These are phyloP conservation scores for Aureobasidium sp. DNA, from an alignment of 2,329 filamentous ascomycete genomes.

Conservation along the genomic window DNA sequence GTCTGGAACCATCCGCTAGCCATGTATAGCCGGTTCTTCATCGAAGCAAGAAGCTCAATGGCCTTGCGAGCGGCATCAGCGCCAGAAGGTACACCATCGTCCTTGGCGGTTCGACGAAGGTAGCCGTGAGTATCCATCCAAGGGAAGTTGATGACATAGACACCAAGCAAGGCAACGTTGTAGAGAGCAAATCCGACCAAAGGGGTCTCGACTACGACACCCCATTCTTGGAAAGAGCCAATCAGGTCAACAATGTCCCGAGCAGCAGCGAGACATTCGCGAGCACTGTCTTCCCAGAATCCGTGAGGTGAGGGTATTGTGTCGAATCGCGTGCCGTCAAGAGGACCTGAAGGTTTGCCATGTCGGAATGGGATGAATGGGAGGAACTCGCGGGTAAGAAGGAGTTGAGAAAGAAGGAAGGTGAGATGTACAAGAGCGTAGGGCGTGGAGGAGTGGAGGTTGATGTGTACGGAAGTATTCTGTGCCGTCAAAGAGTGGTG, in stretches of 20 bases:
- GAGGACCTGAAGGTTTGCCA: constrained; percentile 44
- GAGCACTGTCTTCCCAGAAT: constrained; percentile 57
- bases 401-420: constrained; percentile 55
- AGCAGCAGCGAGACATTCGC: constrained; percentile 54
- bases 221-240: constrained; percentile 50
- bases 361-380: constrained; percentile 53
- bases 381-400: constrained; percentile 60
- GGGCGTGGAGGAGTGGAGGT: constrained; percentile 51
- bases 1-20: constrained; percentile 47
- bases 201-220: constrained; percentile 57
- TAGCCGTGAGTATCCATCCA: constrained; percentile 55
- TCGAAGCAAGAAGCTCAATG: constrained; percentile 42
- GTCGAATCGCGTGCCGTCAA: constrained; percentile 39
- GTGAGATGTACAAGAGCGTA: constrained; percentile 62
- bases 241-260: constrained; percentile 57
- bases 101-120: constrained; percentile 30
- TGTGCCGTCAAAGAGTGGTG: constrained; percentile 49
- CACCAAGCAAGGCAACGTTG: constrained; percentile 54
- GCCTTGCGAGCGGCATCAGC: constrained; percentile 41
- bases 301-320: constrained; percentile 40
- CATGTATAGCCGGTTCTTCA: constrained; percentile 47
- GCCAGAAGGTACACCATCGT: constrained; percentile 14
- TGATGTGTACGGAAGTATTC: constrained; percentile 59
- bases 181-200: constrained; percentile 60
- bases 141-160: constrained; percentile 60